A percentile compares a stretch with the other conserved stretches of the same genome.
Evolutionary conservation across 2,329 filamentous ascomycete genomes (phyloP).

Genomic region (Periconia sp.): DNA sequence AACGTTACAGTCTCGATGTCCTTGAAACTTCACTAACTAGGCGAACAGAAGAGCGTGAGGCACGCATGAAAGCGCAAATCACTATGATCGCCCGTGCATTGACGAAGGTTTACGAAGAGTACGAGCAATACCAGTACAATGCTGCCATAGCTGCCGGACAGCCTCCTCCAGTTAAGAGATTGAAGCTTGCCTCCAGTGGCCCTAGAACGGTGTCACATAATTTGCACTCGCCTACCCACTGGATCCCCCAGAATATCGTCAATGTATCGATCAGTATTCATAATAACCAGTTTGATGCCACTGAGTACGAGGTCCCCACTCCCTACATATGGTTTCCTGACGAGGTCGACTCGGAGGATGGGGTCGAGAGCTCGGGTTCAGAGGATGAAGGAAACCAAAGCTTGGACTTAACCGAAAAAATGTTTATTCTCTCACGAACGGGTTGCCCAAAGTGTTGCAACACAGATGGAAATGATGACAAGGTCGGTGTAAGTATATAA

Average conservation of each 20-base stretch:
- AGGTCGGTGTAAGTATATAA: too few relatives aligned
- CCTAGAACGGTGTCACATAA: too few relatives aligned
- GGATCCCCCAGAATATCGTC: neutral
- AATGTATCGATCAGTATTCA: neutral
- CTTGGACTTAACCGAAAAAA: too few relatives aligned
- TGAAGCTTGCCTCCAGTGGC: neutral
- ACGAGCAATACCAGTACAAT: slow-evolving; percentile 4
- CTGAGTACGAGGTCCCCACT: neutral
- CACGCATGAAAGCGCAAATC: neutral
- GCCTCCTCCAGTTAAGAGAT: slow-evolving; percentile 8
- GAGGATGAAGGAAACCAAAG: too few relatives aligned
- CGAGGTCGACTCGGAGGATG: neutral
- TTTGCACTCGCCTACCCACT: too few relatives aligned
- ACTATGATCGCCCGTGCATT: neutral
- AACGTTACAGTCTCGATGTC: too few relatives aligned
- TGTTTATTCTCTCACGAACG: too few relatives aligned
- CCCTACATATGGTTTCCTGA: neutral
- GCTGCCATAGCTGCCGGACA: neutral
- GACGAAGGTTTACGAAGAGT: slow-evolving; percentile 5
- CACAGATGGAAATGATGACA: too few relatives aligned
- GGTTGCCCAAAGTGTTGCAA: too few relatives aligned
- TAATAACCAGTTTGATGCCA: neutral
- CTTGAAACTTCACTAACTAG: neutral
- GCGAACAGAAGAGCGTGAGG: neutral
- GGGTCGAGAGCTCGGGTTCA: too few relatives aligned